These are phyloP conservation scores for Phytophthora cryptogea DNA, from an alignment of 352 stramenopile species.

Conservation along the genomic window DNA sequence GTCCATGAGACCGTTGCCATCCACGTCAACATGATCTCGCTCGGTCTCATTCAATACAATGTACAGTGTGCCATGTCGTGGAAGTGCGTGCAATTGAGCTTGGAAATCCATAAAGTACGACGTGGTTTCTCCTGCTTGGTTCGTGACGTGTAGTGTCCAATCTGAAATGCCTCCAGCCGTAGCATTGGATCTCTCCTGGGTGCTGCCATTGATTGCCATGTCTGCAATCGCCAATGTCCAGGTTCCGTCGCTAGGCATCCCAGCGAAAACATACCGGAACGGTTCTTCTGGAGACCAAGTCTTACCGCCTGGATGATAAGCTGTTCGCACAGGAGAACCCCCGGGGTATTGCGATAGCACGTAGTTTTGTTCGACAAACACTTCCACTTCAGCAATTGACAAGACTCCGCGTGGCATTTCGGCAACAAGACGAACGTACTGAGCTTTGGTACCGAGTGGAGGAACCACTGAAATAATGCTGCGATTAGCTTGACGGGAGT, in stretches of 20 bases:
- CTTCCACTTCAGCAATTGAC: constrained; percentile 76
- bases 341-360: constrained; percentile 62
- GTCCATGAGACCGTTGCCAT: constrained; percentile 63
- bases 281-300: constrained; percentile 73
- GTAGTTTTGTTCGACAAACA: constrained; percentile 61
- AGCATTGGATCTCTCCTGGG: constrained; percentile 15
- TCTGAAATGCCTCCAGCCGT: constrained; percentile 69
- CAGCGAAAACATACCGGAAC: constrained; percentile 53
- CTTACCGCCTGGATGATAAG: constrained; percentile 47
- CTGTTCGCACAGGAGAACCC: constrained; percentile 53
- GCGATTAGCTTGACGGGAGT: constrained; percentile 22
- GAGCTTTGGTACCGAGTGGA: constrained; percentile 45
- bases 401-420: constrained; percentile 46
- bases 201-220: constrained; percentile 15
- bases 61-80: constrained; percentile 72
- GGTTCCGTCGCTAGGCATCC: constrained; percentile 49
- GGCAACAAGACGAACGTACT: constrained; percentile 68
- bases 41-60: constrained; percentile 58
- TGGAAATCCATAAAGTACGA: constrained; percentile 75
- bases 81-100: constrained; percentile 62
- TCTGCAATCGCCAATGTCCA: constrained; percentile 72
- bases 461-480: constrained; percentile 54
- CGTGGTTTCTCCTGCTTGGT: constrained; percentile 51
- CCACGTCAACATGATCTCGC: constrained; percentile 63
- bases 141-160: constrained; percentile 72